Conservation (phyloP, 768 basidiomycete genomes). For the Cantharellus cinnabarinus region DNA sequence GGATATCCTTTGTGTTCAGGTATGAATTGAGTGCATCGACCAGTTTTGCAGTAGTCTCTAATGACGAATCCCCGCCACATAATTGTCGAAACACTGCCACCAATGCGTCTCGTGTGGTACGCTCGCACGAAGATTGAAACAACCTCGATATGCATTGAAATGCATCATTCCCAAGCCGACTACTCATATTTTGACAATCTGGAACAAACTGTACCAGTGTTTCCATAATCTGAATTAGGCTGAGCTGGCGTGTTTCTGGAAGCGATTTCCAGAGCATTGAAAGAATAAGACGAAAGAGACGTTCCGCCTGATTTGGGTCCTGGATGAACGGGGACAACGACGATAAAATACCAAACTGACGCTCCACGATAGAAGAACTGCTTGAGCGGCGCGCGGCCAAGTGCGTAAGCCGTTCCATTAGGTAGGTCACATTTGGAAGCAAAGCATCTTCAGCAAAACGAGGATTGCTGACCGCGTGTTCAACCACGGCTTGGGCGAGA, state of each 20-base stretch:
- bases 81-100: constrained; percentile 41
- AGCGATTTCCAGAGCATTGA: constrained; percentile 55
- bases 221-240: constrained; percentile 52
- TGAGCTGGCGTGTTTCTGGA: constrained; percentile 69
- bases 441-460: constrained; percentile 32
- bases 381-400: constrained; percentile 46
- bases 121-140: constrained; percentile 56
- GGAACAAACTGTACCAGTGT: constrained; percentile 47
- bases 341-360: constrained; percentile 38
- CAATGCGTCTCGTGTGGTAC: constrained; percentile 48
- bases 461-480: constrained; percentile 32
- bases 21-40: constrained; percentile 66
- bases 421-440: constrained; percentile 44
- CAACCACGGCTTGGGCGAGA: constrained; percentile 47
- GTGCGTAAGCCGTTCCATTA: constrained; percentile 51
- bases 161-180: constrained; percentile 27
- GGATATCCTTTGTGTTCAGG: constrained; percentile 69
- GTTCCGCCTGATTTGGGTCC: constrained; percentile 49
- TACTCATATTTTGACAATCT: constrained; percentile 30
- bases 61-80: constrained; percentile 24
- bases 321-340: constrained; percentile 53
- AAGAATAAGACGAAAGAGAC: constrained; percentile 53
- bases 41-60: constrained; percentile 32
- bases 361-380: constrained; percentile 11
- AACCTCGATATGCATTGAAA: constrained; percentile 53